Base-by-base conservation (phyloP, 495 filamentous ascomycete genomes). In the Podospora conica region DNA sequence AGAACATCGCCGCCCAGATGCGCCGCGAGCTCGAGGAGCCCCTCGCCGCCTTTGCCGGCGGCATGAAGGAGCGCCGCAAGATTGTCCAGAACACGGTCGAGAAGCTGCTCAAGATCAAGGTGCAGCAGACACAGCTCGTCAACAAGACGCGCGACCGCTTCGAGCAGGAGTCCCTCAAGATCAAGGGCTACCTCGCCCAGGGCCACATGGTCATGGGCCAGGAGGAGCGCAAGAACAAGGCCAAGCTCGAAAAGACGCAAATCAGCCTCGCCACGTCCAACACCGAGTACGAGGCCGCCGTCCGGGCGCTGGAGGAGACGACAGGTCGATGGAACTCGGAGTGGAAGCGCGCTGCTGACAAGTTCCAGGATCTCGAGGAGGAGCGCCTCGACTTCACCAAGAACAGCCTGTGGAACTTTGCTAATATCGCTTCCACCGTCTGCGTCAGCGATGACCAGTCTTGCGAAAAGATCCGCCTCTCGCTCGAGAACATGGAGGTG, bases 141-240 rank as follows among this genome's bases (percentile, higher is more conserved):
- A 98, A 98, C 80, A 98, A 97, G 91, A 89, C 93, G 24, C 85
- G 95, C 25, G 96, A 99, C 80, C 86, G 88, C 27, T 99, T 92
- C 70, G 96, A 99, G 75, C 93, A 98, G 76, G 96, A 99, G 64
- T 97, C 93, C 72, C 82, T 99, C 20, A 94, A 95, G 73, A 98
- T 99, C 71, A 99, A 99, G 73, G 95, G 96, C 21, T 99, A 98
- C 71, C 85, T 98, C 20, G 96, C 96, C 9, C 96, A 99, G 77
- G 96, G 95, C 20, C 96, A 99, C 73, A 99, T 99, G 96, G 96
- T 99, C 53, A 98, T 98, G 96, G 96, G 96, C 11, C 96, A 99
- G 66, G 96, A 99, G 70, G 96, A 99, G 77, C 84, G 94, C 48
- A 98, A 97, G 80, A 99, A 99, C 77, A 99, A 99, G 80, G 92